Base-by-base conservation (phyloP, 106 monocot genomes). In the Amphibolis antarctica region DNA sequence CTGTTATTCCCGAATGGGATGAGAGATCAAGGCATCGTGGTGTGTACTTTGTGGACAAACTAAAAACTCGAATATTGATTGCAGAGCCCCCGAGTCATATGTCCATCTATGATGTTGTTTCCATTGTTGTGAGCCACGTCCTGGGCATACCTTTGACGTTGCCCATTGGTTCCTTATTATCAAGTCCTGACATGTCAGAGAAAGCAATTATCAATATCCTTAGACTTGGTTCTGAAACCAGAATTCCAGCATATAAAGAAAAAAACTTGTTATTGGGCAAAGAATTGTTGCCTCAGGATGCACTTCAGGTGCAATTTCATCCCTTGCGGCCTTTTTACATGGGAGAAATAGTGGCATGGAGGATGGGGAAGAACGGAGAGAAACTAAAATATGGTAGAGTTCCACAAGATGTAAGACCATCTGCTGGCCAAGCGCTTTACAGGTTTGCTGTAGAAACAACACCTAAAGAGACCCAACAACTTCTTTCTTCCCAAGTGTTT, bases 321-420 rank as follows among this genome's bases (percentile, higher is more conserved):
- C 90, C 98, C 26, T 55, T 91, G 57, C 71, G 98, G 57, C 98
- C 98, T 57, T 90, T 98, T 70, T 98, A 98, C 31, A 56, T 48
- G 13, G 98, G 90, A 53, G 98, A 98, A 77, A 80, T 85, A 57
- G 86, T 98, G 53, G 90, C 98, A 69, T 98, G 91, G 90, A 87
- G 82, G 66, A 65, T 69, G 55, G 82, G 78, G 56, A 84, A 70
- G 66, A 82, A 85, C 63, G 91, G 91, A 5, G 91, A 90, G 43
- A 98, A 82, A 67, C 58, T 98, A 12, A 84, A 73, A 65, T 98
- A 98, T 85, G 96, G 96, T 51, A 85, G 73, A 63, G 90, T 91
- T 61, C 75, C 80, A 42, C 77, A 91, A 66, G 80, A 98, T 82
- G 96, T 85, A 18, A 84, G 87, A 47, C 98, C 98, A 60, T 87